phyloP scores from a whole-genome alignment of 1,139 yeast species.

The Kazachstania sp. region DNA sequence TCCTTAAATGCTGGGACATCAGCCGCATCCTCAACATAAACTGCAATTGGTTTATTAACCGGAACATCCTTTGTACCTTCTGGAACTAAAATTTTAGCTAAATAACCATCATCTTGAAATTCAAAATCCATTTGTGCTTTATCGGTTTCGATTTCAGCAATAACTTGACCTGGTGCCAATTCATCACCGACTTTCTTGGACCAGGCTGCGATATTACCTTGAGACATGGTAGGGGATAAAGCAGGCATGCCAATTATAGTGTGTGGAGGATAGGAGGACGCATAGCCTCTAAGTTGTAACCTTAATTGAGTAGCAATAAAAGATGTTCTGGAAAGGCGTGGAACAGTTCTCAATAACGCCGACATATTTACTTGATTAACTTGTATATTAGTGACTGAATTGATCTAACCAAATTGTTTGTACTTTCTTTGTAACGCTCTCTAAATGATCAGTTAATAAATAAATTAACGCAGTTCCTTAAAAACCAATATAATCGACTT shows the following conservation, averaged over 20 bases:
- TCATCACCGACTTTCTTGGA: slow-evolving; percentile 80
- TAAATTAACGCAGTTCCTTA: too few species aligned
- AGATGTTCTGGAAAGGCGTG: slow-evolving; percentile 21
- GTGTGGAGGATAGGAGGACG: slow-evolving; percentile 47
- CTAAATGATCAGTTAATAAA: too few species aligned
- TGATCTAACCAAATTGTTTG: neutral
- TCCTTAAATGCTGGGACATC: slow-evolving; percentile 84
- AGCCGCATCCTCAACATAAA: slow-evolving; percentile 77
- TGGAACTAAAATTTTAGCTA: slow-evolving; percentile 81
- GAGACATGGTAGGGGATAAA: slow-evolving; percentile 95
- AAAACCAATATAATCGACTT: too few species aligned
- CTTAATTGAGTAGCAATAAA: slow-evolving; percentile 21
- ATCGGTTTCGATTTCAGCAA: slow-evolving; percentile 97
- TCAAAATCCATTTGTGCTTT: slow-evolving; percentile 99
- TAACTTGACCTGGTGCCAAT: slow-evolving; percentile 82
- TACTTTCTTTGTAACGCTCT: too few species aligned
- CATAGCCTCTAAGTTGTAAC: slow-evolving; percentile 19
- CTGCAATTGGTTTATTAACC: slow-evolving; percentile 94
- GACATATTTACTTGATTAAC: too few species aligned
- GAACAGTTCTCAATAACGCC: slow-evolving; percentile 23
- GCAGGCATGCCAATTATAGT: slow-evolving; percentile 69
- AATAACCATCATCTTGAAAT: slow-evolving; percentile 94
- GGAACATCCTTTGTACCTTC: slow-evolving; percentile 87
- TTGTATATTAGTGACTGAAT: neutral
- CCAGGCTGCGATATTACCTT: slow-evolving; percentile 87